Evolutionary conservation across 257 asterid genomes (phyloP).

Genomic region (Solanum chiquidenum): DNA sequence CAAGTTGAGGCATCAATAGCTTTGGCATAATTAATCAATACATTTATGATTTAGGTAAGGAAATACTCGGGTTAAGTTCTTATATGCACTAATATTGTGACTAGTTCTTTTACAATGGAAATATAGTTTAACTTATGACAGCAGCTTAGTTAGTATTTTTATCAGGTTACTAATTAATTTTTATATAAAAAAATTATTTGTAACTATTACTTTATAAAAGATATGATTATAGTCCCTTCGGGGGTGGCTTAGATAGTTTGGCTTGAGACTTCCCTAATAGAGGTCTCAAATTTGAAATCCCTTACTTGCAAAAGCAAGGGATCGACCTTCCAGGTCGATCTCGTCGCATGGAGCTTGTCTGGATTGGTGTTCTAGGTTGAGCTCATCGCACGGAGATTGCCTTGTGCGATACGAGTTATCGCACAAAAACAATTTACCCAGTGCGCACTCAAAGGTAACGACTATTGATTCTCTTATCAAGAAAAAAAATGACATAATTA

Average conservation of each 20-base stretch:
- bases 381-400: background rate
- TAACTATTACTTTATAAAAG: background rate
- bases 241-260: background rate
- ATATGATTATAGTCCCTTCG: background rate
- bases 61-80: background rate
- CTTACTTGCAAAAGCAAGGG: background rate
- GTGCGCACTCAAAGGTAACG: background rate
- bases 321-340: accelerated
- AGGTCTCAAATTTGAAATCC: background rate
- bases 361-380: background rate
- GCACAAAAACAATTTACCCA: background rate
- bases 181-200: background rate
- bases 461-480: background rate
- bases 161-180: background rate
- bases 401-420: background rate
- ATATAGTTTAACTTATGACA: background rate
- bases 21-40: background rate
- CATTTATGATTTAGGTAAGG: background rate
- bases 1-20: background rate
- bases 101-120: background rate
- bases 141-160: background rate
- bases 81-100: background rate
- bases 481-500: background rate
- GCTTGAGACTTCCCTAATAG: background rate
- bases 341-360: background rate